phyloP scores from a whole-genome alignment of 495 filamentous ascomycete species.

The Aspergillus asperescens region DNA sequence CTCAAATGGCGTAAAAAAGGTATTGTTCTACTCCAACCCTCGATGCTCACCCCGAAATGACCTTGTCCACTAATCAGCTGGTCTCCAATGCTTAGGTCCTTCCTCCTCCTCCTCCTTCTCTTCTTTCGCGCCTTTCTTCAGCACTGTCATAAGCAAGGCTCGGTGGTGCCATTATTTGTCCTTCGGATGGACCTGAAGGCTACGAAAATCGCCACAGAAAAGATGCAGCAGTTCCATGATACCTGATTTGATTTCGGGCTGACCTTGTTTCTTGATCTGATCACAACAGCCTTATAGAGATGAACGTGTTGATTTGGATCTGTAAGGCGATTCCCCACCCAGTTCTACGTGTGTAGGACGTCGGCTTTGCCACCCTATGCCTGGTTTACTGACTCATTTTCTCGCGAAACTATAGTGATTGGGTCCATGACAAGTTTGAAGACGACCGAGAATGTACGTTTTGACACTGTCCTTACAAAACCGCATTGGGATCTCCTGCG shows the following conservation, averaged over 20 bases:
- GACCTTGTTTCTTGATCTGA: slow-evolving; percentile 47
- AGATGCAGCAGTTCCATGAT: slow-evolving; percentile 41
- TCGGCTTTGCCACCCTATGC: slow-evolving; percentile 5
- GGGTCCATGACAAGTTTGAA: slow-evolving; percentile 86
- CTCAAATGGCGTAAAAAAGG: slow-evolving; percentile 81
- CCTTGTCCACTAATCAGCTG: slow-evolving; percentile 29
- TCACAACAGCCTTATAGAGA: slow-evolving; percentile 51
- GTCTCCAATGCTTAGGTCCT: slow-evolving; percentile 34
- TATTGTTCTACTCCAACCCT: slow-evolving; percentile 20
- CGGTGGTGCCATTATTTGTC: slow-evolving; percentile 33
- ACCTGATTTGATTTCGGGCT: slow-evolving; percentile 49
- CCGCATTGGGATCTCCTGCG: slow-evolving; percentile 3
- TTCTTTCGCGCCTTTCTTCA: slow-evolving; percentile 35
- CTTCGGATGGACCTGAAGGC: slow-evolving; percentile 31
- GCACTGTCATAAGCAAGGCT: slow-evolving; percentile 35
- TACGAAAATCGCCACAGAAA: slow-evolving; percentile 29
- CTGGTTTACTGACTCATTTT: slow-evolving; percentile 4
- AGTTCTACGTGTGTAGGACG: background rate
- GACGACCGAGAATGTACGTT: slow-evolving; percentile 51
- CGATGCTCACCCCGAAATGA: background rate
- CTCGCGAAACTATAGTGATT: slow-evolving; percentile 55
- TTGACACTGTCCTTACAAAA: slow-evolving; percentile 22
- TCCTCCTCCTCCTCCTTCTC: slow-evolving; percentile 32
- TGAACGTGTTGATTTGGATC: slow-evolving; percentile 51
- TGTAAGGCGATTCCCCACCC: slow-evolving; percentile 31